Base-by-base conservation (phyloP, 1,139 yeast species). In the Torulaspora globosa region DNA sequence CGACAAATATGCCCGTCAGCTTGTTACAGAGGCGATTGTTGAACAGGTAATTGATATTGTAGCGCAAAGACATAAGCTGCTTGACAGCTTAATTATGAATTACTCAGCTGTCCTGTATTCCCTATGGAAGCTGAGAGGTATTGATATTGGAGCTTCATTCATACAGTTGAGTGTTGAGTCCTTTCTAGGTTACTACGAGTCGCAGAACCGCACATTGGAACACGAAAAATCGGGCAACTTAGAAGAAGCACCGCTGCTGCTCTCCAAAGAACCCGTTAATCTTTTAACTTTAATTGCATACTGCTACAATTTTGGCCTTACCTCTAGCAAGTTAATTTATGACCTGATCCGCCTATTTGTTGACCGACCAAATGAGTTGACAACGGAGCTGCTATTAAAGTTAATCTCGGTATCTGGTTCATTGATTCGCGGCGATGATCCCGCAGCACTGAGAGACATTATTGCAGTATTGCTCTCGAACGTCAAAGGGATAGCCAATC, bases 371-470 rank as follows among this genome's bases (percentile, higher is more conserved):
- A 74, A 76, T 50, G 97, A 88, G 65, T 56, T 69, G 19, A 83
- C 85, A 54, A 87, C 95, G 1, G 97, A 90, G 57, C 67, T 87
- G 28, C 70, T 94, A 43, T 70, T 92, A 43, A 76, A 83, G 53
- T 71, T 92, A 19, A 72, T 92, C 18, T 76, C 85, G 43, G 80
- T 79, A 33, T 79, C 90, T 5, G 99, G 98, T 36, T 77, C 82
- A 14, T 89, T 87, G 60, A 78, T 94, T 67, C 78, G 98, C 58
- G 70, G 86, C 2, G 98, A 94, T 61, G 98, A 92, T 63, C 95
- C 97, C 1, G 68, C 78, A 6, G 83, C 97, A 0, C 72, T 94
- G 46, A 89, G 84, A 58, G 94, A 87, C 41, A 89, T 92, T 46
- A 80, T 90, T 7, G 51, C 77, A 2, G 69, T 70, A 28, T 67